phyloP scores from a whole-genome alignment of 2,329 filamentous ascomycete species.

The Periglandula ipomoeae region DNA sequence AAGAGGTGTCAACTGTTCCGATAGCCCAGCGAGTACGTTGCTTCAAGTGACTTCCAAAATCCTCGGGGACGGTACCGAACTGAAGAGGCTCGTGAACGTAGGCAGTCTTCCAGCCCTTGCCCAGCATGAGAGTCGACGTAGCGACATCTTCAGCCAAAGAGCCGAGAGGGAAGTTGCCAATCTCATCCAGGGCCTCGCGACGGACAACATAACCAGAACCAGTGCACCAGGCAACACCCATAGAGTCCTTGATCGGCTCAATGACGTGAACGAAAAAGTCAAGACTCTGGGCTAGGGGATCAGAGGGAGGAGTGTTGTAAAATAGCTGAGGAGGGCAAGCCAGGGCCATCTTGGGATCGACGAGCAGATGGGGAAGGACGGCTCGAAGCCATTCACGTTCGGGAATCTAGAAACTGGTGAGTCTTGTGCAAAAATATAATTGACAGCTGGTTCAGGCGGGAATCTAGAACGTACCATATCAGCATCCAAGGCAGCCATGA shows the following conservation, averaged over 20 bases:
- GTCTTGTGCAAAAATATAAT: background rate
- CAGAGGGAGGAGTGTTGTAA: conserved; percentile 51
- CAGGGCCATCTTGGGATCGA: conserved; percentile 46
- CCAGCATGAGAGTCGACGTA: conserved; percentile 49
- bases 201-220: conserved; percentile 53
- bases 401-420: conserved; percentile 36
- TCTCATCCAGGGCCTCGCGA: conserved; percentile 48
- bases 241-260: conserved; percentile 40
- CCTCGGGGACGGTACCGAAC: conserved; percentile 50
- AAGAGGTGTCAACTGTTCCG: conserved; percentile 47
- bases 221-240: conserved; percentile 53
- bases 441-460: background rate
- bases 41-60: conserved; percentile 45
- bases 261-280: conserved; percentile 49
- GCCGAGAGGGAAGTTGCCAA: conserved; percentile 52
- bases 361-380: conserved; percentile 49
- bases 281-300: conserved; percentile 49
- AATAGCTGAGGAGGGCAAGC: conserved; percentile 54
- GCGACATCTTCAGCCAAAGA: conserved; percentile 53
- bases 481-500: conserved; percentile 55
- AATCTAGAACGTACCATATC: conserved; percentile 42
- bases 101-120: conserved; percentile 52
- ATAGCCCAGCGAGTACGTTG: conserved; percentile 49
- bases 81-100: conserved; percentile 52
- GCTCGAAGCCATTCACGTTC: conserved; percentile 51